These are phyloP conservation scores for Ceratocystis eucalypticola DNA, from an alignment of 2,329 filamentous ascomycete species.

Conservation along the genomic window DNA sequence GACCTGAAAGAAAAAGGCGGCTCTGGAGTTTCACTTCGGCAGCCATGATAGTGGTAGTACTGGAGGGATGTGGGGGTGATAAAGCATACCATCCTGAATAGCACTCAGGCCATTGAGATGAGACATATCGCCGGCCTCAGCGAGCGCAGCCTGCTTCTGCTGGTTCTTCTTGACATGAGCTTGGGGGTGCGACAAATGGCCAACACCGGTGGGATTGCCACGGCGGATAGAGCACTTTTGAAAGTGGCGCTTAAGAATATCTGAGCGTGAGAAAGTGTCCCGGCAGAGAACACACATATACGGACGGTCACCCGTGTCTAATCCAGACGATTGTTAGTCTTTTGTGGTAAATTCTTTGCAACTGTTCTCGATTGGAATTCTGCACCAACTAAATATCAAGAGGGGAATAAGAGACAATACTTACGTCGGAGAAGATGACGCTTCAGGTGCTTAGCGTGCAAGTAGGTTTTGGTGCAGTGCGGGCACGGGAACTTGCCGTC, in stretches of 20 bases:
- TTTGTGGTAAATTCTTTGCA: too few relatives aligned
- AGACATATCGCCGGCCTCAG: conserved; percentile 41
- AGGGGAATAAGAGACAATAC: conserved; percentile 29
- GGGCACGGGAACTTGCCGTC: conserved; percentile 97
- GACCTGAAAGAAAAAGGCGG: conserved; percentile 32
- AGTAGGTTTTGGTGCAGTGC: conserved; percentile 95
- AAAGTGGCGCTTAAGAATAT: conserved; percentile 97
- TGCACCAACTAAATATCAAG: too few relatives aligned
- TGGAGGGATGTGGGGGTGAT: conserved; percentile 28
- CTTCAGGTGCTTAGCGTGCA: conserved; percentile 95
- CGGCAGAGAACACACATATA: conserved; percentile 98
- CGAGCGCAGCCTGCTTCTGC: conserved; percentile 40
- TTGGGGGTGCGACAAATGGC: conserved; percentile 85
- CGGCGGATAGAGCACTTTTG: conserved; percentile 96
- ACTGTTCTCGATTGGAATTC: too few relatives aligned
- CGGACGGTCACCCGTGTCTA: conserved; percentile 92
- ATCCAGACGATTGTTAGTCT: too few relatives aligned
- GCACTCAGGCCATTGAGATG: conserved; percentile 49
- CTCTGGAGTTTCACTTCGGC: conserved; percentile 44
- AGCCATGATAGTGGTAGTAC: conserved; percentile 36
- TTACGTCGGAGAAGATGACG: conserved; percentile 90
- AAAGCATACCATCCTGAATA: conserved; percentile 44
- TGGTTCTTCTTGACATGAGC: conserved; percentile 72
- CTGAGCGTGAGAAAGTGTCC: conserved; percentile 94
- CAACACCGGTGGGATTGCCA: conserved; percentile 88